Evolutionary conservation across 2,329 filamentous ascomycete genomes (phyloP).

Genomic region (Trichoderma sp.): DNA sequence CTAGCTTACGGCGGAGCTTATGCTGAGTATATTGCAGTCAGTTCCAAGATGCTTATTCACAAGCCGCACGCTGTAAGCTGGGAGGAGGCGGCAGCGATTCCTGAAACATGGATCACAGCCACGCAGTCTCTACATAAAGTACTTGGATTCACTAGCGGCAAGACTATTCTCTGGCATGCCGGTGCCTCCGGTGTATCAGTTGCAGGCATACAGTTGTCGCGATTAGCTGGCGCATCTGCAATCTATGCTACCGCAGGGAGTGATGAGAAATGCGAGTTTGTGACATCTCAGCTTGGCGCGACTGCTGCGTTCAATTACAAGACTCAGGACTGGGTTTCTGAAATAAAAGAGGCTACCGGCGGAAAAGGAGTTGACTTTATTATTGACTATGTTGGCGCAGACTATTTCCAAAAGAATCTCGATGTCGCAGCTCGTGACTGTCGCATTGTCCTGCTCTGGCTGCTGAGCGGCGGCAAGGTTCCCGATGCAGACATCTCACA

Average conservation of each 20-base stretch:
- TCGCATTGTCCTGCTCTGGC: not conserved
- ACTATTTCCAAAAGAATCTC: not conserved
- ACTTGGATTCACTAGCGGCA: not conserved
- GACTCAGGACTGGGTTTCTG: not conserved
- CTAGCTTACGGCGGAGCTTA: not conserved
- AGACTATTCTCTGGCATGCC: not conserved
- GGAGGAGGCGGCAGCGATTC: not conserved
- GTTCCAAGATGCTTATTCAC: not conserved
- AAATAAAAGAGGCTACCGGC: not conserved
- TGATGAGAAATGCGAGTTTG: not conserved
- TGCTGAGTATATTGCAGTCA: not conserved
- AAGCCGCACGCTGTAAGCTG: not conserved
- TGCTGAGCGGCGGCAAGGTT: not conserved
- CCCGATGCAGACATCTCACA: not conserved
- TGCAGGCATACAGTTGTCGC: not conserved
- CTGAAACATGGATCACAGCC: not conserved
- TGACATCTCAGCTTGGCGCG: not conserved
- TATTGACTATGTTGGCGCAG: not conserved
- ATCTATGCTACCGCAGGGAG: not conserved
- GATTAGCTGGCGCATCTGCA: not conserved
- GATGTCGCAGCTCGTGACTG: not conserved
- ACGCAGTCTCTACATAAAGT: not conserved
- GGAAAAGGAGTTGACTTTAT: not conserved
- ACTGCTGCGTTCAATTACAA: not conserved
- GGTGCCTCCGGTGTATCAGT: not conserved